Base-by-base conservation (phyloP, 345 rosid species). In the Moringa oleifera region DNA sequence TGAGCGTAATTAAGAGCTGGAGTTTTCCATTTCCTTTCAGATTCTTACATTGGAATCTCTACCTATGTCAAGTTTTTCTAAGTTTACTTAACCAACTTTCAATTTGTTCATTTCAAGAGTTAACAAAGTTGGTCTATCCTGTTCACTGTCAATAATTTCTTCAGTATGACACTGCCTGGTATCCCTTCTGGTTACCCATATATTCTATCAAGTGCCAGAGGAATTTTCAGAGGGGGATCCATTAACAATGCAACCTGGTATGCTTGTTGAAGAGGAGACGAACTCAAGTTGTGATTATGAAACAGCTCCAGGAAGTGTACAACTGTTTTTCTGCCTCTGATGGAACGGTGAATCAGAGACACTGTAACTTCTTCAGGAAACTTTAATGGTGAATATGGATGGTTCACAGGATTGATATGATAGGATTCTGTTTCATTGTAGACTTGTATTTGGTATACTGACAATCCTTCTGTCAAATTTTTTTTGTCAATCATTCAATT, bases 1-100 rank as follows among this genome's bases (percentile, higher is more conserved):
- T 69, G 67, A 71, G 53, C 61, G 1, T 41, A 9, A 41, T 33
- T 28, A 64, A 54, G 31, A 25, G 52, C 25, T 68, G 18, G 9
- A 41, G 47, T 41, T 41, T 15, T 41, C 18, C 23, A 23, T 58
- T n/a, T 53, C 46, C 51, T 20, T 69, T 36, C 66, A 50, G 36
- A 18, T 53, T 71, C 68, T 67, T 69, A 63, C 31, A 8, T 16
- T 17, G 20, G 7, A 28, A 28, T 15, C 33, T 60, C 57, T 36
- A 57, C 4, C 25, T 9, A 28, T 60, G 25, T 59, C n/a, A n/a
- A 11, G 20, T 41, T 31, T 23, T 22, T 49, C 33, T 58, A 24
- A 4, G 46, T 56, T 58, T 62, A 59, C 45, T 20, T 45, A 20
- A 37, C 16, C 12, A 41, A 11, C 12, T 11, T 41, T 7, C 16